Evolutionary conservation across 2,329 filamentous ascomycete genomes (phyloP), one percentile per base, ranked within the genome.

Genomic region (Pseudogymnoascus sp.): DNA sequence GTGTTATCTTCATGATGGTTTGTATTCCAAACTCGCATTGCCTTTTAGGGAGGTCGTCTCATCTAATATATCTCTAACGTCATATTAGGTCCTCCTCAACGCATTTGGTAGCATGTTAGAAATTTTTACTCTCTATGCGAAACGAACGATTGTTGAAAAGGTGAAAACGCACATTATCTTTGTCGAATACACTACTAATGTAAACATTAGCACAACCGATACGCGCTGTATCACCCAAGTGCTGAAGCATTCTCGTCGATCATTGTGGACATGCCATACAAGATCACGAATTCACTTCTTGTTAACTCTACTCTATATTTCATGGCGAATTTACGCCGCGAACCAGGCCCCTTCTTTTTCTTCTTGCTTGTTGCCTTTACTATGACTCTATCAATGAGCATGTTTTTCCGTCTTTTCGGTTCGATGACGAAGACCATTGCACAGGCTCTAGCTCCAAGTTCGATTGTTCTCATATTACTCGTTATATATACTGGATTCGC

Each of bases 201-300:
- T 53, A 53, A 30, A 53, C 5, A 30, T 11, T 53, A 96, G 72
- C 93, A 97, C 68, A 77, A 82, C 61, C 84, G 89, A 64, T 97
- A 96, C 71, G 91, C 91, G 18, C 80, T 97, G 12, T 96, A 96
- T 68, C 92, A 96, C 68, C 91, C 93, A 0, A 92, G 88, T 11
- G 89, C 91, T 8, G 91, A 97, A 79, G 89, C 91, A 14, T 80
- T 92, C 57, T 84, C 91, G 0, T 93, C 89, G 11, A 93, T 94
- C 87, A 74, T 96, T 36, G 87, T 83, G 65, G 91, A 96, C 67
- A 76, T 94, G 75, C 91, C 91, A 0, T 90, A 90, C 74, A 95
- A 92, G 73, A 73, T 94, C 7, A 22, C 73, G 20, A 91, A 91
- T 69, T 75, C 83, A 1, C 80, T 95, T 66, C 75, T 82, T 6